phyloP scores from a whole-genome alignment of 1,139 yeast genomes.

The Blastobotrys apis region DNA sequence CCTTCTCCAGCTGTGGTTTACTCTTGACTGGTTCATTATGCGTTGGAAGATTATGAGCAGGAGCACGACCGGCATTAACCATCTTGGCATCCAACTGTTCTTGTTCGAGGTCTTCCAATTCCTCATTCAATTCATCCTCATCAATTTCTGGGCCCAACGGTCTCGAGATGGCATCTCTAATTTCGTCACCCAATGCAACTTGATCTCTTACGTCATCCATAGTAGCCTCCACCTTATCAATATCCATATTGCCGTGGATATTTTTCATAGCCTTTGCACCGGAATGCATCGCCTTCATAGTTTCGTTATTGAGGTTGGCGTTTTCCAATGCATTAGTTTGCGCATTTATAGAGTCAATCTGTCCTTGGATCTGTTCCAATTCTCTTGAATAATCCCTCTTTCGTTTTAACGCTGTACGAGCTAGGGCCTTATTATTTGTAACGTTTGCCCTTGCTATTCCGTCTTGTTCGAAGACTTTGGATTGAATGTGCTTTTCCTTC shows the following conservation, averaged over 20 bases:
- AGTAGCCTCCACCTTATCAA: conserved; percentile 95
- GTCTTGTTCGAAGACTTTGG: conserved; percentile 80
- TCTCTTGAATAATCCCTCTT: conserved; percentile 80
- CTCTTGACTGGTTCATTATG: conserved; percentile 20
- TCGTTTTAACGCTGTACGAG: conserved; percentile 82
- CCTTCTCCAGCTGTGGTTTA: conserved; percentile 31
- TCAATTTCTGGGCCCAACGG: conserved; percentile 81
- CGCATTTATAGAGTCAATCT: conserved; percentile 82
- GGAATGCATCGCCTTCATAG: conserved; percentile 98
- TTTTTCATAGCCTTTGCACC: conserved; percentile 96
- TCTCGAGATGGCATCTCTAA: conserved; percentile 91
- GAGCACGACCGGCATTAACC: conserved; percentile 45
- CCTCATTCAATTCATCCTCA: conserved; percentile 85
- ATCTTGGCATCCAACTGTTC: conserved; percentile 65
- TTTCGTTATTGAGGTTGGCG: conserved; percentile 93
- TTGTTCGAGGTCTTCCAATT: conserved; percentile 81
- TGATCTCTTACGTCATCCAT: conserved; percentile 98
- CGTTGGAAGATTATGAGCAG: conserved; percentile 38
- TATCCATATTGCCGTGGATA: conserved; percentile 90
- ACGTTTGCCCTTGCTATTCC: conserved; percentile 69
- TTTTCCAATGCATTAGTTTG: conserved; percentile 88
- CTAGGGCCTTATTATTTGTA: conserved; percentile 64
- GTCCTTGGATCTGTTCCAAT: conserved; percentile 76
- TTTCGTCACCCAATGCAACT: conserved; percentile 91
- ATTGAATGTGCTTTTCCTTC: conserved; percentile 77